These are phyloP conservation scores for Medicago ruthenica DNA, from an alignment of 306 rosid species.

Conservation along the genomic window DNA sequence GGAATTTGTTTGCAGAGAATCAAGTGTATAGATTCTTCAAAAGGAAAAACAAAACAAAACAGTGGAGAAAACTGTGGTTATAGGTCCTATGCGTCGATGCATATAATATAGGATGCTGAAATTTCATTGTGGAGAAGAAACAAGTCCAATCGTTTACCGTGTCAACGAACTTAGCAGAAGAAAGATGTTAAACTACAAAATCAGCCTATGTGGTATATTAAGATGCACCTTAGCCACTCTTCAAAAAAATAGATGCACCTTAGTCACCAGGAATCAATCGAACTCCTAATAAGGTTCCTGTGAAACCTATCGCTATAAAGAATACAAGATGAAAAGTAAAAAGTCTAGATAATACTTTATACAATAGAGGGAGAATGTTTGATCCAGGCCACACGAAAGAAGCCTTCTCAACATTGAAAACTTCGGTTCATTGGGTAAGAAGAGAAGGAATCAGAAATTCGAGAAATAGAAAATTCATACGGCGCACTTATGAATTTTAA, in stretches of 20 bases:
- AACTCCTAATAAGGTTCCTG: not conserved
- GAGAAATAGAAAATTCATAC: not conserved
- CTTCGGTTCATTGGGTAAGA: not conserved
- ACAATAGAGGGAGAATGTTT: not conserved
- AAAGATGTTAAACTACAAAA: not conserved
- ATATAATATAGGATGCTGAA: not conserved
- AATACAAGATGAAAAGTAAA: not conserved
- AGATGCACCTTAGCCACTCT: slow-evolving; percentile 9
- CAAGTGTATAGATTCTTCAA: not conserved
- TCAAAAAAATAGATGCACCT: no score
- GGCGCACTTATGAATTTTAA: not conserved
- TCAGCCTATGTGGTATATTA: slow-evolving; percentile 15
- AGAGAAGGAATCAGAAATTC: not conserved
- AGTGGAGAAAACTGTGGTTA: not conserved
- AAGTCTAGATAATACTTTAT: not conserved
- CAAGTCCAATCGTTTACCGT: not conserved
- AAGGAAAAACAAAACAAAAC: not conserved
- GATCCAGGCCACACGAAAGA: not conserved
- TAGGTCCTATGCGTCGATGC: not conserved
- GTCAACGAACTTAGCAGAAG: not conserved
- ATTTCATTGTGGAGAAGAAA: not conserved
- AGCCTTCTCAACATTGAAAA: not conserved
- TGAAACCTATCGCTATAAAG: not conserved
- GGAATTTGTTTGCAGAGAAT: not conserved
- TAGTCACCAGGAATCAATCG: slow-evolving; percentile 13